Percentiles rank a stretch among this genome's conserved stretches.
These are phyloP conservation scores for Saksenaea vasiformis DNA, from an alignment of 371 early-diverging fungal species.

Conservation along the genomic window DNA sequence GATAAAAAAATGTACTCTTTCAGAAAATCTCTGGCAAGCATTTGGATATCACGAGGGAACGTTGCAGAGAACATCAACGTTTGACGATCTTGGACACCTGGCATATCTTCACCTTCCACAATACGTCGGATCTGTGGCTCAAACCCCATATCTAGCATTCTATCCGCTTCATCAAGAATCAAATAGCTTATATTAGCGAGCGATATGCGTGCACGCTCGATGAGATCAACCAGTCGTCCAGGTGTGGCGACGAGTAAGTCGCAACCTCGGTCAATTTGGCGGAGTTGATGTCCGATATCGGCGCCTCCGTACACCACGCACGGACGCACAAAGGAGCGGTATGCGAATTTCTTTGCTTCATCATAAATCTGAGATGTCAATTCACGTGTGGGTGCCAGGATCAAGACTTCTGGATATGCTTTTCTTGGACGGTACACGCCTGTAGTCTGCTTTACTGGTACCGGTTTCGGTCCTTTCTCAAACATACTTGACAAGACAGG, in stretches of 20 bases:
- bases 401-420: slow-evolving; percentile 43
- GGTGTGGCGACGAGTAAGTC: slow-evolving; percentile 97
- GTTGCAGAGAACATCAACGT: slow-evolving; percentile 97
- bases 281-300: slow-evolving; percentile 85
- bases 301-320: slow-evolving; percentile 95
- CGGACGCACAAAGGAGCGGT: slow-evolving; percentile 84
- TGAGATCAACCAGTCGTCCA: slow-evolving; percentile 91
- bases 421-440: slow-evolving; percentile 10
- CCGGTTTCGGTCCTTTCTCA: slow-evolving; percentile 72
- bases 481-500: slow-evolving; percentile 84
- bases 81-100: slow-evolving; percentile 70
- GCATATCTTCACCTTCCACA: slow-evolving; percentile 92
- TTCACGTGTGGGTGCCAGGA: slow-evolving; percentile 97
- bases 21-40: slow-evolving; percentile 92
- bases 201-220: slow-evolving; percentile 85
- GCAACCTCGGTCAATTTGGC: slow-evolving; percentile 85
- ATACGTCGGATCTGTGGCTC: slow-evolving; percentile 96
- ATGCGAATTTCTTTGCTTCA: slow-evolving; percentile 79
- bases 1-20: slow-evolving; percentile 89
- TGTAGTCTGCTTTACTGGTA: slow-evolving; percentile 13
- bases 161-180: slow-evolving; percentile 98
- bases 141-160: slow-evolving; percentile 98
- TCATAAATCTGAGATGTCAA: slow-evolving; percentile 93
- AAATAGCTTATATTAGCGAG: slow-evolving; percentile 75
- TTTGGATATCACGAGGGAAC: slow-evolving; percentile 92